Base-by-base conservation (phyloP, 257 asterid genomes). In the Plantago major region DNA sequence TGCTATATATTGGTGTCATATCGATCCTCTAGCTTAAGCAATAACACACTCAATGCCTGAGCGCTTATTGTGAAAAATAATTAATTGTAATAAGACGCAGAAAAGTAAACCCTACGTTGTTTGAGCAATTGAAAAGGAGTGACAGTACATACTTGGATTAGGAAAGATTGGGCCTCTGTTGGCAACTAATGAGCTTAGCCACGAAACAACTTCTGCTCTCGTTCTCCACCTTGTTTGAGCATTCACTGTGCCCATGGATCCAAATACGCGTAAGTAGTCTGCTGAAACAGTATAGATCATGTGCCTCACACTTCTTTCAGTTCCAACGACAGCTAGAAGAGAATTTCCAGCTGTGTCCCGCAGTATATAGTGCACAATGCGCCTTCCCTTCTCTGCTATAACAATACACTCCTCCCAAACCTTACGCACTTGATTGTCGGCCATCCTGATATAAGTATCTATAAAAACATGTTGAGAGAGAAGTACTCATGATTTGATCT, bases 201-300 rank as follows among this genome's bases (percentile, higher is more conserved):
- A 89, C 65, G 86, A 80, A 69, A 92, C 97, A 40, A 89, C 97
- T 74, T 86, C 95, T 78, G 95, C 76, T 78, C 95, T 86, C 10
- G 96, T 86, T 76, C 94, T 86, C 99, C 99, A 92, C 65, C 94
- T 78, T 63, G 83, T 86, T n/a, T 97, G 89, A 13, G 91, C 75
- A 65, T 81, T 80, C 62, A 84, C 84, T 5, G 84, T 78, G 74
- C 71, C 78, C 68, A 80, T 88, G 17, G 78, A 79, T 17, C 91
- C 91, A 55, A 77, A 83, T 60, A 82, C 91, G 62, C 80, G 79
- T 79, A 92, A 71, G 65, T 86, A 89, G 73, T 89, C 99, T 16
- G 87, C 97, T 2, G 99, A 76, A 19, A 92, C 91, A 50, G 84
- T 92, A 81, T 92, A 92, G 69, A 84, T 81, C 95, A 92, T 89